Conservation (phyloP, 1,284 basidiomycete genomes). For the Meripilus lineatus region DNA sequence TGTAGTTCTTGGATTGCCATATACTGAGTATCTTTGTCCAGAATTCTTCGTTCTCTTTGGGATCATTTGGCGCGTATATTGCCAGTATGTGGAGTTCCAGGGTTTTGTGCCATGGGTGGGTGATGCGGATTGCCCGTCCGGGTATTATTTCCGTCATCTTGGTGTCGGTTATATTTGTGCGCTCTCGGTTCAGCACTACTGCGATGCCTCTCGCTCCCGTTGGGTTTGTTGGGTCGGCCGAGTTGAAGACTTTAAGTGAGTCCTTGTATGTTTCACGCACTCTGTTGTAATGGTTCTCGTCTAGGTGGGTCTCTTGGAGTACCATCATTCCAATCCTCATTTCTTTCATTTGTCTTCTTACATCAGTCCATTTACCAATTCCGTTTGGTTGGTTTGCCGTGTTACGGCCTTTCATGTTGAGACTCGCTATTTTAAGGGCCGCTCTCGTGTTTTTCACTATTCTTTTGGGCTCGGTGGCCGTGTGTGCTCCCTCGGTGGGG, state of each 20-base stretch:
- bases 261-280: constrained; percentile 12
- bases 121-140: constrained; percentile 27
- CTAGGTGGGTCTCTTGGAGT: constrained; percentile 26
- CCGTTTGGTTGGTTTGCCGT: neutral
- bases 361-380: constrained; percentile 14
- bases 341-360: constrained; percentile 17
- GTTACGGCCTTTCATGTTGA: too few species aligned
- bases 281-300: neutral
- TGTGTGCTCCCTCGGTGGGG: too few species aligned
- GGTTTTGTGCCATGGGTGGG: constrained; percentile 9
- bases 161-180: constrained; percentile 11
- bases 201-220: constrained; percentile 24
- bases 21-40: constrained; percentile 14
- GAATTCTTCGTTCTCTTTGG: constrained; percentile 15
- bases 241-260: constrained; percentile 12
- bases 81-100: constrained; percentile 11
- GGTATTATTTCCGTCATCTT: constrained; percentile 20
- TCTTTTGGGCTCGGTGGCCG: too few species aligned
- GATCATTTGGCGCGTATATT: constrained; percentile 22
- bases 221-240: neutral
- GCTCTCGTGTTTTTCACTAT: constrained; percentile 3
- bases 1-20: neutral
- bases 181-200: constrained; percentile 29
- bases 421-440: neutral
- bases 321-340: constrained; percentile 20